Evolutionary conservation across 352 stramenopile genomes (phyloP), one percentile per base, ranked within the genome.

Genomic region (Pythium aristosporum): DNA sequence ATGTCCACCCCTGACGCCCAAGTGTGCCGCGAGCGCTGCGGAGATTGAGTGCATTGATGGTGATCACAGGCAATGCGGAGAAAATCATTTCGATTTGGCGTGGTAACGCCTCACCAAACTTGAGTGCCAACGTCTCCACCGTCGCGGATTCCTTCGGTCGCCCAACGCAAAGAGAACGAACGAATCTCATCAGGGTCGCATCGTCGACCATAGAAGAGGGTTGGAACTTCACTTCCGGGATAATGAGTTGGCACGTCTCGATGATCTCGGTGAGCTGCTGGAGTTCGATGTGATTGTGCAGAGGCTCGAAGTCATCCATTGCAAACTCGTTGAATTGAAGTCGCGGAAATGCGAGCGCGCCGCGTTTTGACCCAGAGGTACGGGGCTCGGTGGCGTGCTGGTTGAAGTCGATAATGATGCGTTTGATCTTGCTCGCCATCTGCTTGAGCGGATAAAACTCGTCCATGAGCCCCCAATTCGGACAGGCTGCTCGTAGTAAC

Each of bases 221-320:
- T 8, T 16, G 4, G 13, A 32, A 30, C 23, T 52, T 13, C 16
- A 52, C 46, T 28, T 52, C 10, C 11, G 46, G 46, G 16, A 52
- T 52, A 7, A 32, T 13, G 18, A 52, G 5, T 15, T 52, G 3
- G n/a, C 46, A 52, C 46, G n/a, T 30, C 46, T 52, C 46, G 46
- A 52, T 52, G 13, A 52, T 52, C n/a, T 52, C 46, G 23, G 20
- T 32, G 8, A 28, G 46, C n/a, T 30, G 46, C 18, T 52, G 46
- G n/a, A 52, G 46, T 20, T 52, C 46, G 8, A 30, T 52, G n/a
- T 52, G 46, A 30, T 52, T 52, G 16, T 52, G 10, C 46, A 34
- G 10, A 9, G 46, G 15, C 23, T 52, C 46, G 11, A 13, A 23
- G 10, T 18, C 20, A 8, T 9, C 23, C 46, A 34, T 32, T 5